Evolutionary conservation across 1,284 basidiomycete species (phyloP).

Genomic region (Rhodotorula sp.): DNA sequence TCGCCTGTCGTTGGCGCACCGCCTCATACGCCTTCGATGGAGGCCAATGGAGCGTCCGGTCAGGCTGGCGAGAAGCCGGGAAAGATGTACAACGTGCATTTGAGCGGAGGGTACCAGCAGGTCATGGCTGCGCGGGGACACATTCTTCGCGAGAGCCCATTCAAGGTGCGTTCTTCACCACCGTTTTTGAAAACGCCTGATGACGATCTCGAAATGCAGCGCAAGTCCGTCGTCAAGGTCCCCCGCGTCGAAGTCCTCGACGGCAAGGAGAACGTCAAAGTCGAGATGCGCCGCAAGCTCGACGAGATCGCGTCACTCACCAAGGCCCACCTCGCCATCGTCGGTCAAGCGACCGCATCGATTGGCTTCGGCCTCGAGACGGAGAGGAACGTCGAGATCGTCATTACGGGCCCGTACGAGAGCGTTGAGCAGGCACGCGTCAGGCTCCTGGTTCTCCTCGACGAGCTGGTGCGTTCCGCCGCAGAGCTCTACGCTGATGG

Average conservation of each 20-base stretch:
- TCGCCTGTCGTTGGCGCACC: constrained; percentile 6
- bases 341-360: constrained; percentile 47
- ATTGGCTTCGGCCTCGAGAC: constrained; percentile 74
- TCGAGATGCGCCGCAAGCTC: constrained; percentile 78
- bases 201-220: constrained; percentile 53
- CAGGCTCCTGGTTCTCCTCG: constrained; percentile 85
- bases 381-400: constrained; percentile 86
- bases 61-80: constrained; percentile 45
- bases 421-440: constrained; percentile 88
- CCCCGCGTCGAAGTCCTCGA: constrained; percentile 89
- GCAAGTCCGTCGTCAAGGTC: constrained; percentile 81
- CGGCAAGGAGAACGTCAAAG: constrained; percentile 77
- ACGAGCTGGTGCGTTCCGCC: constrained; percentile 71
- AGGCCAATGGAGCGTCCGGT: constrained; percentile 13
- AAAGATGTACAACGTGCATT: constrained; percentile 75
- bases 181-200: neutral
- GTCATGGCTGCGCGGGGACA: constrained; percentile 87
- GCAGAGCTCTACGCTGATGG: neutral
- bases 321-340: constrained; percentile 79
- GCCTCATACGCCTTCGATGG: neutral
- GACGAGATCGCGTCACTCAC: constrained; percentile 90
- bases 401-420: constrained; percentile 80
- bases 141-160: constrained; percentile 83
- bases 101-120: constrained; percentile 86
- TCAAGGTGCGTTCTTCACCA: constrained; percentile 59